These are phyloP conservation scores for Sisymbrium altissimum DNA, from an alignment of 345 rosid species.

Conservation along the genomic window DNA sequence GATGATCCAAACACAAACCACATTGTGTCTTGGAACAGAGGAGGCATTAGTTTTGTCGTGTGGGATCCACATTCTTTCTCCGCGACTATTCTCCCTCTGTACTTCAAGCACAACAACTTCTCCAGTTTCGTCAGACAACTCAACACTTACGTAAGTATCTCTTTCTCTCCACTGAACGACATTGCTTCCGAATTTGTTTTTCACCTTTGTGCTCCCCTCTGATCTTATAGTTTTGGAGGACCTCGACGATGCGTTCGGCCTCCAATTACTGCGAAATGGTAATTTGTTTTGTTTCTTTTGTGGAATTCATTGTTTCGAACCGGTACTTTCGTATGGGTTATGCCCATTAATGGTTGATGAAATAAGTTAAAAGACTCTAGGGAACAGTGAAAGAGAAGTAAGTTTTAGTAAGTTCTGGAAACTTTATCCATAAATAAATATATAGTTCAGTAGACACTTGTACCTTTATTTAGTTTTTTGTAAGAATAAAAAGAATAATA, in stretches of 20 bases:
- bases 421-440: too few relatives aligned
- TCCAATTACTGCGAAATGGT: slow-evolving; percentile 13
- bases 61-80: slow-evolving; percentile 79
- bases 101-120: slow-evolving; percentile 93
- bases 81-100: slow-evolving; percentile 56
- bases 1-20: slow-evolving; percentile 61
- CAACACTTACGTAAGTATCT: slow-evolving; percentile 71
- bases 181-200: background rate
- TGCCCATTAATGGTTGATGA: background rate
- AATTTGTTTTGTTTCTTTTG: background rate
- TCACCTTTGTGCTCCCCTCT: slow-evolving; percentile 4
- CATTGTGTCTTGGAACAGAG: slow-evolving; percentile 74
- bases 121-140: slow-evolving; percentile 91
- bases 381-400: background rate
- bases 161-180: background rate
- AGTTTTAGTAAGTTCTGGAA: background rate
- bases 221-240: slow-evolving; percentile 20
- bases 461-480: too few relatives aligned
- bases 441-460: too few relatives aligned
- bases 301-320: background rate
- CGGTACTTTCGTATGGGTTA: background rate
- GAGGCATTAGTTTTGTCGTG: slow-evolving; percentile 67
- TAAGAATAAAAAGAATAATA: too few relatives aligned
- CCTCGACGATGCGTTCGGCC: slow-evolving; percentile 1
- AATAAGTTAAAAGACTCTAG: background rate